Evolutionary conservation across 495 filamentous ascomycete species (phyloP).

Genomic region (Trichocladium uniseriatum): DNA sequence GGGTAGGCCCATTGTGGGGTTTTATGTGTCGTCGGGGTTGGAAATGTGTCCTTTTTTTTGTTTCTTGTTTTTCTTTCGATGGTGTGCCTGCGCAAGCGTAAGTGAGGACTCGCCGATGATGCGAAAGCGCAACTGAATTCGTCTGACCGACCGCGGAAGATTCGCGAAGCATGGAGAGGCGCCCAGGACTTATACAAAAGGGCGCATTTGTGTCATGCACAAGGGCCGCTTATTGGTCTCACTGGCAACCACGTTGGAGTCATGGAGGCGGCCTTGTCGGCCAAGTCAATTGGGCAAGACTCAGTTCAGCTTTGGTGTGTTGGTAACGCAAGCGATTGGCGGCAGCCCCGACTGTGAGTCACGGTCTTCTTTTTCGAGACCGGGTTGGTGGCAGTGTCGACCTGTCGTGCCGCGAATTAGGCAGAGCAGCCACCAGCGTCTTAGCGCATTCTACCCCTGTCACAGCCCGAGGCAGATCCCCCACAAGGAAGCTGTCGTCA

Average conservation of each 20-base stretch:
- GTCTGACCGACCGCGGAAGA: conserved; percentile 6
- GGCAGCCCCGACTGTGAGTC: not conserved
- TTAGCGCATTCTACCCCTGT: not conserved
- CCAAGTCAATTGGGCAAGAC: not conserved
- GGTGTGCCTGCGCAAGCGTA: not conserved
- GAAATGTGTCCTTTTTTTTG: not conserved
- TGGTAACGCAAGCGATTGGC: not conserved
- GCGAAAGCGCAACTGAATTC: not conserved
- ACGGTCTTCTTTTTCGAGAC: not conserved
- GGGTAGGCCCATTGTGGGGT: not conserved
- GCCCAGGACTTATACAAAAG: conserved; percentile 1
- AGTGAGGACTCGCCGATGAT: conserved; percentile 8
- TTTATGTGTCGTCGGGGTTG: not conserved
- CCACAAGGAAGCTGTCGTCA: too few relatives aligned
- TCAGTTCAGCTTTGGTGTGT: not conserved
- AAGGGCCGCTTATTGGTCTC: not conserved
- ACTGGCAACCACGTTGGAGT: not conserved
- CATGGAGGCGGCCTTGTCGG: not conserved
- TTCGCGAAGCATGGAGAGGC: not conserved
- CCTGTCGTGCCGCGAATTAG: not conserved
- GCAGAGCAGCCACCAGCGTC: not conserved
- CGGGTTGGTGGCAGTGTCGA: not conserved
- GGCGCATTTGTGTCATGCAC: not conserved
- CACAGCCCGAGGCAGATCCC: conserved; percentile 4
- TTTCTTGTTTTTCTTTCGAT: not conserved